Conservation (phyloP, 306 rosid species). For the Dalbergia cochinchinensis region DNA sequence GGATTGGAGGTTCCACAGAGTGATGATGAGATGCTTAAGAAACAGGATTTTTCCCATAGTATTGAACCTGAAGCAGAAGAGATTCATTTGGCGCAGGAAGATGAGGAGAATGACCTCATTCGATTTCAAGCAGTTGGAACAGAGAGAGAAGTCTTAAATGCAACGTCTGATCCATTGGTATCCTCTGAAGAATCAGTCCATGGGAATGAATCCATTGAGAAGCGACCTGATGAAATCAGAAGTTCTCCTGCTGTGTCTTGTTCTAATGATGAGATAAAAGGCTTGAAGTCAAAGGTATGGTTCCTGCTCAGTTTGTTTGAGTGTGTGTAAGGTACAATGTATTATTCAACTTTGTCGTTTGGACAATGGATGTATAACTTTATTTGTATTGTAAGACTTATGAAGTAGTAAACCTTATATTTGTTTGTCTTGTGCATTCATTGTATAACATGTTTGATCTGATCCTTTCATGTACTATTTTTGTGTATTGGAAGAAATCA, state of each 20-base stretch:
- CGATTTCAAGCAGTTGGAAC: slow-evolving; percentile 42
- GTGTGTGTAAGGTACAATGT: neutral
- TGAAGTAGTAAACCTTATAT: neutral
- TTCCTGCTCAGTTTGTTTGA: slow-evolving; percentile 27
- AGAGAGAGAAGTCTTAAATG: slow-evolving; percentile 41
- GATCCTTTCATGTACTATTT: slow-evolving; percentile 4
- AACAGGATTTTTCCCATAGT: slow-evolving; percentile 33
- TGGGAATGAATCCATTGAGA: slow-evolving; percentile 37
- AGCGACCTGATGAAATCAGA: slow-evolving; percentile 45
- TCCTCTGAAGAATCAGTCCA: slow-evolving; percentile 46
- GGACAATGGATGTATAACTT: neutral
- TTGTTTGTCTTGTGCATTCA: neutral
- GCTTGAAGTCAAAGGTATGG: slow-evolving; percentile 55
- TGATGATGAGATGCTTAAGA: slow-evolving; percentile 43
- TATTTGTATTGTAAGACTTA: neutral
- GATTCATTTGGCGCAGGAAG: slow-evolving; percentile 37
- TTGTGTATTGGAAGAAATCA: slow-evolving; percentile 25
- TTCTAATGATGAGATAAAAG: slow-evolving; percentile 42
- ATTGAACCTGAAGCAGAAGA: slow-evolving; percentile 57
- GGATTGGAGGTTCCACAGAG: slow-evolving; percentile 61
- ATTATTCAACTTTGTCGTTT: slow-evolving; percentile 13
- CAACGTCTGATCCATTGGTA: slow-evolving; percentile 42
- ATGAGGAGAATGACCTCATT: slow-evolving; percentile 44
- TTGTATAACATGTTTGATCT: neutral
- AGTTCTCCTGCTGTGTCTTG: slow-evolving; percentile 33